These are phyloP conservation scores for Dichomitus squalens DNA, from an alignment of 1,284 basidiomycete species.

Conservation along the genomic window DNA sequence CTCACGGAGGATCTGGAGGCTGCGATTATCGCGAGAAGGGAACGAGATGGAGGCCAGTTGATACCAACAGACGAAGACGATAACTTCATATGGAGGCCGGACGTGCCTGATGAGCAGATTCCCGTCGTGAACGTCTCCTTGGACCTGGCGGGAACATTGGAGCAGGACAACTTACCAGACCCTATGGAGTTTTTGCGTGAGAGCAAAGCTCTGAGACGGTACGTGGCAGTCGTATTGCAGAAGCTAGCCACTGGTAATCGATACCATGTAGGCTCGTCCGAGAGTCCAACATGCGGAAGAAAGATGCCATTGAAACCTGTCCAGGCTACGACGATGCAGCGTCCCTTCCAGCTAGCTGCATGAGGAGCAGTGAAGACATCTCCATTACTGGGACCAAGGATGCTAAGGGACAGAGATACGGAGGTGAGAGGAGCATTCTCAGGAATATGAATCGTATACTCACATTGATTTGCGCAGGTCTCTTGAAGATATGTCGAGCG, in stretches of 20 bases:
- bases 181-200: not conserved
- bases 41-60: not conserved
- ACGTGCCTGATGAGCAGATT: not conserved
- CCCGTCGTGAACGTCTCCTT: not conserved
- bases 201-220: not conserved
- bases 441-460: no score
- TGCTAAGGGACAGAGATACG: no score
- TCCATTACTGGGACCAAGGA: no score
- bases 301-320: no score
- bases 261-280: not conserved
- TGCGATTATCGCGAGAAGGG: not conserved
- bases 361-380: no score
- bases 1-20: not conserved
- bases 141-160: not conserved
- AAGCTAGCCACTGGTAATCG: not conserved
- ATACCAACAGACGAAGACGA: not conserved
- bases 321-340: no score
- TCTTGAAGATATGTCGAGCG: no score
- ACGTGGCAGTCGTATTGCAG: not conserved
- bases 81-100: not conserved
- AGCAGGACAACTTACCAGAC: not conserved
- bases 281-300: not conserved
- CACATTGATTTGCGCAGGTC: no score
- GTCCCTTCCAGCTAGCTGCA: no score
- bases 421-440: no score